Base-by-base conservation (phyloP, 78 protist genomes). In the Dictyostelium capitatum region DNA sequence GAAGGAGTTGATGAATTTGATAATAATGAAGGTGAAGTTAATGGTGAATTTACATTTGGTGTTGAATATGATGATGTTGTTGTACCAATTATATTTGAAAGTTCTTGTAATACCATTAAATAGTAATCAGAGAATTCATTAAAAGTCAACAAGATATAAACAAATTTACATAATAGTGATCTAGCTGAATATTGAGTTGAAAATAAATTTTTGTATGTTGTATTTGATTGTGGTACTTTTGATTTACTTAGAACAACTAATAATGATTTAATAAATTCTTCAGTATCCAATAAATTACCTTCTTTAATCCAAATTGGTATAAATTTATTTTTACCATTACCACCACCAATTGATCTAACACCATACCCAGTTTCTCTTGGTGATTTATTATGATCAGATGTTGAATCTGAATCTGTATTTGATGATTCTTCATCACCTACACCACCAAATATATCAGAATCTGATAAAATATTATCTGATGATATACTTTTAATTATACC, bases 281-380 rank as follows among this genome's bases (percentile, higher is more conserved):
- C 93, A 41, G n/a, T 46, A 19, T 50, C 56, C 20, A 87, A 87
- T 15, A 87, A 25, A 77, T 87, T 56, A 4, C 79, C 93, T 65
- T 87, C 93, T 50, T 87, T 87, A 12, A 87, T 74, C 93, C 93
- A 87, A 19, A 72, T 67, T 59, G 72, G 93, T 30, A 87, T 77
- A 15, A 10, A 37, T 54, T 50, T 53, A 15, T 77, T 74, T 50
- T 51, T 87, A 62, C 37, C 25, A 48, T 79, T 23, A 17, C 46
- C 19, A 23, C 65, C 82, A 77, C 41, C 2, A 37, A 37, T 37
- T 37, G 43, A 37, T 37, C 43, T 37, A 37, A 37, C 43, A 37
- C 43, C 43, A 37, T 37, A 37, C 2, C 43, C 70, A 25, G 28
- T 62, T 62, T 73, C 32, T 30, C 20, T 73, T 72, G 6, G 53